Evolutionary conservation across 768 basidiomycete genomes (phyloP).

Genomic region (Dentipellis sp.): DNA sequence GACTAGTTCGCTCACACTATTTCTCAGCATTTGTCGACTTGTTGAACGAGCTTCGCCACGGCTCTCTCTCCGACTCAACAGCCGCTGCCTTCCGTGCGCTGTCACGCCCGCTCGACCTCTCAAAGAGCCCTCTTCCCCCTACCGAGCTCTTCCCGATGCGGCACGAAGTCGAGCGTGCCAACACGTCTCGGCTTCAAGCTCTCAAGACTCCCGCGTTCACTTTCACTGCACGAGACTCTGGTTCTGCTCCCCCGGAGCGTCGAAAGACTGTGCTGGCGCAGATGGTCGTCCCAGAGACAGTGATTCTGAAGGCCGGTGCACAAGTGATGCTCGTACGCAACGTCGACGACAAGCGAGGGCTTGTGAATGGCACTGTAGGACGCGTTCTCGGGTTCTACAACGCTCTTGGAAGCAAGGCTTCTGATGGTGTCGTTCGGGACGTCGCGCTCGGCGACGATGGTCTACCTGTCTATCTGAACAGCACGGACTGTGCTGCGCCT

Average conservation of each 20-base stretch:
- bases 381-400: slow-evolving; percentile 44
- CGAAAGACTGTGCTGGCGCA: slow-evolving; percentile 48
- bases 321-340: slow-evolving; percentile 73
- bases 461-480: slow-evolving; percentile 17
- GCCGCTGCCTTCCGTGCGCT: slow-evolving; percentile 40
- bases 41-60: slow-evolving; percentile 69
- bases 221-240: slow-evolving; percentile 47
- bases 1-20: background rate
- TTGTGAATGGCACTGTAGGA: slow-evolving; percentile 69
- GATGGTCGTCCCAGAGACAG: slow-evolving; percentile 47
- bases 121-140: slow-evolving; percentile 27
- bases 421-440: slow-evolving; percentile 26
- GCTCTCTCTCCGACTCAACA: slow-evolving; percentile 37
- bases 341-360: slow-evolving; percentile 33
- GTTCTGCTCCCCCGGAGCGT: slow-evolving; percentile 28
- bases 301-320: slow-evolving; percentile 50
- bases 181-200: slow-evolving; percentile 40
- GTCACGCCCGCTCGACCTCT: slow-evolving; percentile 22
- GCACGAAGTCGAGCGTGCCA: slow-evolving; percentile 60
- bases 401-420: slow-evolving; percentile 18
- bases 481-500: background rate
- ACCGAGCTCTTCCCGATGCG: slow-evolving; percentile 58
- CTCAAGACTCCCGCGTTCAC: slow-evolving; percentile 32
- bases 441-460: slow-evolving; percentile 24
- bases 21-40: slow-evolving; percentile 54